Evolutionary conservation across 139 green algal genomes (phyloP).

Genomic region (Picochlorum sp.): DNA sequence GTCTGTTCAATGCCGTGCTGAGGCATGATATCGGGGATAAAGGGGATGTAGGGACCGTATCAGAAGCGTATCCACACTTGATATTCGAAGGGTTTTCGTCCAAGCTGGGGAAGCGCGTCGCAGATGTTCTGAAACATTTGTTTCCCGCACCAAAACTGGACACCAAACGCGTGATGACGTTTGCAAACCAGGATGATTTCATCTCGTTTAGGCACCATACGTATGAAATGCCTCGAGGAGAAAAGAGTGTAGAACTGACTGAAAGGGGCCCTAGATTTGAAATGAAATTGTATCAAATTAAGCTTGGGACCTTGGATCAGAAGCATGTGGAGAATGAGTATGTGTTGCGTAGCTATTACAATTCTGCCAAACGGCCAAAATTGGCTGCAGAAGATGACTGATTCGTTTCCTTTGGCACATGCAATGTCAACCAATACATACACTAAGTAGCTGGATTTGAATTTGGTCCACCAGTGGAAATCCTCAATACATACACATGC

Average conservation of each 20-base stretch:
- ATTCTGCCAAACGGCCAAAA: conserved; percentile 59
- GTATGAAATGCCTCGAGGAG: conserved; percentile 65
- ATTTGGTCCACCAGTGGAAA: too few species aligned
- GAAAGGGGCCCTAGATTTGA: conserved; percentile 77
- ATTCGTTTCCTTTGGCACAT: too few species aligned
- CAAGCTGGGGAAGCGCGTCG: conserved; percentile 67
- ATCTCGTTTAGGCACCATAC: conserved; percentile 90
- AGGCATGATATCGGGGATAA: conserved; percentile 94
- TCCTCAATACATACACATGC: too few species aligned
- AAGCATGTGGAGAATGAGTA: conserved; percentile 70
- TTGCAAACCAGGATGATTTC: conserved; percentile 78
- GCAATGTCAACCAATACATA: too few species aligned
- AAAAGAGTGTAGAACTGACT: conserved; percentile 57
- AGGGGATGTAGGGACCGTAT: conserved; percentile 76
- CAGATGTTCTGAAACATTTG: conserved; percentile 88
- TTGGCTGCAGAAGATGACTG: conserved; percentile 14
- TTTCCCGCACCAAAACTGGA: conserved; percentile 88
- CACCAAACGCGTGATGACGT: conserved; percentile 82
- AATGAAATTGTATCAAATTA: conserved; percentile 77
- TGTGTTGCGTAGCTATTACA: conserved; percentile 60
- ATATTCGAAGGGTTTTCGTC: conserved; percentile 86
- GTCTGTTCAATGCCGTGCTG: conserved; percentile 83
- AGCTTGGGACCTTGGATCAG: conserved; percentile 78
- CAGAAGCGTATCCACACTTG: conserved; percentile 89
- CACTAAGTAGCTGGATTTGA: too few species aligned